phyloP scores from a whole-genome alignment of 2,329 filamentous ascomycete genomes.

The Plectosphaerella plurivora region DNA sequence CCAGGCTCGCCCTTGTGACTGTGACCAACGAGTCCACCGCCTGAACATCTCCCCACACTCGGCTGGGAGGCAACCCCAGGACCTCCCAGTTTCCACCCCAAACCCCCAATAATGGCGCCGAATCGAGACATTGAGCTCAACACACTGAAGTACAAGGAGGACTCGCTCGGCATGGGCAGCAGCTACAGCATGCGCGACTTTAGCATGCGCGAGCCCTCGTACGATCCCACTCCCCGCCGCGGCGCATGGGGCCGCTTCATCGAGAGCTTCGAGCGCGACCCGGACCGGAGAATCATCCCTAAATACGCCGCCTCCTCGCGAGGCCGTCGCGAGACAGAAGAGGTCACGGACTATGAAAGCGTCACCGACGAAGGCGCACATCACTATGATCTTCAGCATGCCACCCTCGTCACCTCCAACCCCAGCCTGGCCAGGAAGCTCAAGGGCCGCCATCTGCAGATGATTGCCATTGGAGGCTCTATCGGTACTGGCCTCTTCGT shows the following conservation, averaged over 20 bases:
- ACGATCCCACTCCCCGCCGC: conserved; percentile 30
- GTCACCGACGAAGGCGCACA: conserved; percentile 34
- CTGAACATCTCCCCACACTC: no score
- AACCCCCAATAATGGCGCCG: conserved; percentile 26
- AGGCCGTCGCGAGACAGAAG: conserved; percentile 13
- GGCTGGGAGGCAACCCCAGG: background rate
- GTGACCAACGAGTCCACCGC: no score
- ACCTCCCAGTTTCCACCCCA: background rate
- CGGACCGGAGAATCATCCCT: conserved; percentile 42
- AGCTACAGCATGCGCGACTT: conserved; percentile 44
- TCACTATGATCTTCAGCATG: conserved; percentile 52
- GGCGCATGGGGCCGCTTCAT: conserved; percentile 39
- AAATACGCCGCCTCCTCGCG: conserved; percentile 28
- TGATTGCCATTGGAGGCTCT: conserved; percentile 94
- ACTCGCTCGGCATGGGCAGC: conserved; percentile 46
- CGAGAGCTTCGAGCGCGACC: conserved; percentile 62
- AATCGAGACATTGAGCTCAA: conserved; percentile 49
- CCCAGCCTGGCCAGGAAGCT: conserved; percentile 72
- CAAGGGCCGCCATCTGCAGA: conserved; percentile 84
- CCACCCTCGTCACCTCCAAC: conserved; percentile 69
- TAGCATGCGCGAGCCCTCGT: conserved; percentile 45
- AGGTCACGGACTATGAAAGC: conserved; percentile 20
- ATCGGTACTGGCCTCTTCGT: conserved; percentile 91
- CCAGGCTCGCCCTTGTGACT: no score
- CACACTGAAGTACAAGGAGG: conserved; percentile 55